Percentiles rank a stretch among this genome's conserved stretches.
Conservation (phyloP, 768 basidiomycete genomes). For the Collybia sordida region DNA sequence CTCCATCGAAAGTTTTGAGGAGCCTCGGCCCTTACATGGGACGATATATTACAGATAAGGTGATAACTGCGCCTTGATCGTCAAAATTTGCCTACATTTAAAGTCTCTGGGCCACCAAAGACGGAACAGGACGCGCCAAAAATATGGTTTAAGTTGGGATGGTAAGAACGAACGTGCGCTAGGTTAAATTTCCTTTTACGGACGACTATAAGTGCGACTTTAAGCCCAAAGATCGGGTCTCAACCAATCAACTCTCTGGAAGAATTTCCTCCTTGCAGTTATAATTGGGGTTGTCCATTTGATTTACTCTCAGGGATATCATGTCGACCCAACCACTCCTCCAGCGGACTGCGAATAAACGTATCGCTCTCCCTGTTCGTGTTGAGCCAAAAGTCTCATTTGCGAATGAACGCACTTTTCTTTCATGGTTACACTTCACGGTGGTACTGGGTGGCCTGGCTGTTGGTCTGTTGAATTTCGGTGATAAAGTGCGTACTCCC, state of each 20-base stretch:
- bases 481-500: slow-evolving; percentile 75
- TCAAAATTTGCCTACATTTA: no score
- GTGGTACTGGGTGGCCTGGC: slow-evolving; percentile 96
- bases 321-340: slow-evolving; percentile 99
- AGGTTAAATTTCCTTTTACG: no score
- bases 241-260: no score
- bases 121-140: no score
- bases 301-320: slow-evolving; percentile 12
- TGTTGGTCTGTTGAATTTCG: slow-evolving; percentile 96
- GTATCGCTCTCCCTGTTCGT: slow-evolving; percentile 94
- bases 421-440: slow-evolving; percentile 98
- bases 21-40: no score
- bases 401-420: slow-evolving; percentile 92
- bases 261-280: background rate
- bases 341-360: slow-evolving; percentile 90
- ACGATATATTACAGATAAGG: no score
- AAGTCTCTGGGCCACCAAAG: no score
- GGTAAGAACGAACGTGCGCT: background rate
- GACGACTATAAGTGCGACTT: no score
- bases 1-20: no score
- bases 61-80: no score
- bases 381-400: slow-evolving; percentile 96
- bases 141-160: no score
- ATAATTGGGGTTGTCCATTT: background rate
- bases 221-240: no score